Base-by-base conservation (phyloP, 495 filamentous ascomycete genomes). In the Daldinia childiae region DNA sequence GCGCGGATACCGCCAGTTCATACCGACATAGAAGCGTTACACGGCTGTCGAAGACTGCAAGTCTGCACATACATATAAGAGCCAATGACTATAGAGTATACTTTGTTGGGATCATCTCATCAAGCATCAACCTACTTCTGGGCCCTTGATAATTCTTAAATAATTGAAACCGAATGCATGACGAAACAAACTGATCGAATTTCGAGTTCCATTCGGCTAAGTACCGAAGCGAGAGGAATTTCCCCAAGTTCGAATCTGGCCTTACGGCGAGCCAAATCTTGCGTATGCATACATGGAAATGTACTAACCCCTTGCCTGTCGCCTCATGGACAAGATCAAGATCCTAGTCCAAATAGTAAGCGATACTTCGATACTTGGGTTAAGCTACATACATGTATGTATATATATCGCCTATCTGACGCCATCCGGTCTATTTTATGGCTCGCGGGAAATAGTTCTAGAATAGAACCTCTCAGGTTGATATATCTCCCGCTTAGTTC, bases 1-100 rank as follows among this genome's bases (percentile, higher is more conserved):
- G 61, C 62, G 66, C 65, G 66, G 69, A 73, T 73, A 69, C 71
- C 66, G 71, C 71, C 66, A 73, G 58, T 68, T 69, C 62, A 73
- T 64, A 66, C 66, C 65, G 70, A 62, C 62, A 55, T n/a, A 59
- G 62, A 65, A 52, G 51, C 27, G 61, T 64, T 68, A 51, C 56
- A 57, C 69, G 17, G 29, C 69, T 38, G 17, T 52, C 51, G 57
- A 65, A 58, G 48, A 30, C 61, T 32, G 61, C 41, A 39, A 73
- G 56, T 60, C 65, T 43, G 57, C 56, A 65, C 32, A 61, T 58
- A 65, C 56, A 64, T 32, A 30, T 58, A 65, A 26, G 43, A 60
- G 43, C 65, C 61, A 68, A 62, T 69, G 39, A 48, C 34, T 58
- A 59, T 36, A 26, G 6, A 34, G 34, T 43, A 50, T 19, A 29